Base-by-base conservation (phyloP, 495 filamentous ascomycete genomes). In the Penicillium canariense region DNA sequence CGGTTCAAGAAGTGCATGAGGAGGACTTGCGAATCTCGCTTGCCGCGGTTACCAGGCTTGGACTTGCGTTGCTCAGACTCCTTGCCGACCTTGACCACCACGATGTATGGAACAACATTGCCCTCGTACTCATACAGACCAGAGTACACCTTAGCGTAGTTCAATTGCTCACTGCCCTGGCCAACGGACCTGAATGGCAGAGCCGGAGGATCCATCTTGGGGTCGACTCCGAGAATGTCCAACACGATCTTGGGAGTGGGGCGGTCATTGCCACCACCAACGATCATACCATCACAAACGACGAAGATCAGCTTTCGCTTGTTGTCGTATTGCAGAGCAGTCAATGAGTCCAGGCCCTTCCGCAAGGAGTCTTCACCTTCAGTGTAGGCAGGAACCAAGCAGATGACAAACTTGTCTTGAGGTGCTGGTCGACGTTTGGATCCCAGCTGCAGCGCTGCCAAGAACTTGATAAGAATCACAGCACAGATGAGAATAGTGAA, bases 371-470 rank as follows among this genome's bases (percentile, higher is more conserved):
- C 92, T 75, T 98, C 94, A 54, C 92, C 94, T 76, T 98, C 94
- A 0, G 94, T 98, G 67, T 98, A 98, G 11, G 94, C 94, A 17
- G 94, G 94, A 48, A 98, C 90, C 70, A 96, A 88, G 76, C 94
- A 97, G 56, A 98, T 97, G 54, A 98, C 94, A 55, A 98, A 98
- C 68, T 97, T 97, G 68, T 98, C 94, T 71, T 97, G 94, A 23
- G 90, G 86, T 15, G 87, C 78, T 4, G 94, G 94, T 15, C 90
- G 88, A 26, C 88, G 85, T 73, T 96, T 97, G 43, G 89, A 87
- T 15, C 94, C 93, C 56, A 98, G 87, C 66, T 98, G 94, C 23
- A 98, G 79, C 39, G 94, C 94, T 50, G 94, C 87, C 61, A 98
- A 70, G 77, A 98, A 98, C 73, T 97, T 98, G 70, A 87, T 75